Percentiles rank a stretch among this genome's conserved stretches.
Conservation (phyloP, 768 basidiomycete genomes). For the Grammothele lineata region DNA sequence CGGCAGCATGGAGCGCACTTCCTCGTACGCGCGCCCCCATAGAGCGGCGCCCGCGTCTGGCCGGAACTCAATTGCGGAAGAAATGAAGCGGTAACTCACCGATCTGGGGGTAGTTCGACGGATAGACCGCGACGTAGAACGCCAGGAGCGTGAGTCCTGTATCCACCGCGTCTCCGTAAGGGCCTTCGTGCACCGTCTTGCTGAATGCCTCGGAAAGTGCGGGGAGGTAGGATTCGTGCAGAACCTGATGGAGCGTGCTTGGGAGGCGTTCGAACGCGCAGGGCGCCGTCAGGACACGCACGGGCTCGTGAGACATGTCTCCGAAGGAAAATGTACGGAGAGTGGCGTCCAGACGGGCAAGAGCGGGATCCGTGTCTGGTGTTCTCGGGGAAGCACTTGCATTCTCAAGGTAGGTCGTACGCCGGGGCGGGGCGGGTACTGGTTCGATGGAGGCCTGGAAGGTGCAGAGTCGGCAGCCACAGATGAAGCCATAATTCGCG, state of each 20-base stretch:
- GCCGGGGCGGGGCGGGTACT: conserved; percentile 37
- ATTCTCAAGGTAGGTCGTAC: too few species aligned
- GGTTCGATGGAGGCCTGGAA: conserved; percentile 35
- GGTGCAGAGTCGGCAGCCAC: conserved; percentile 55
- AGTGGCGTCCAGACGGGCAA: conserved; percentile 16
- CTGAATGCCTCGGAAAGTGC: conserved; percentile 62
- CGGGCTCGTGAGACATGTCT: conserved; percentile 1
- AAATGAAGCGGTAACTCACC: conserved; percentile 39
- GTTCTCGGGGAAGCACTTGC: too few species aligned
- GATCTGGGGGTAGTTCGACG: conserved; percentile 76
- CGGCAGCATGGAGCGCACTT: too few species aligned
- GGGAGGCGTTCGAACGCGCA: conserved; percentile 37
- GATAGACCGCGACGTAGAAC: conserved; percentile 68
- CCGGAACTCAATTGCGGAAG: neutral
- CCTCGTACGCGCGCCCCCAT: too few species aligned
- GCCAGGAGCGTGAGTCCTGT: conserved; percentile 57
- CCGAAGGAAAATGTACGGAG: conserved; percentile 39
- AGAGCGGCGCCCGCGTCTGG: neutral
- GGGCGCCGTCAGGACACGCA: conserved; percentile 3
- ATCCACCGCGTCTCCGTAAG: conserved; percentile 46
- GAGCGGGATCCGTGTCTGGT: conserved; percentile 16
- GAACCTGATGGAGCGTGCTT: conserved; percentile 33
- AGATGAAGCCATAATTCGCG: conserved; percentile 65
- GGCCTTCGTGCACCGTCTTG: conserved; percentile 62
- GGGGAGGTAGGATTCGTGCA: conserved; percentile 58